Evolutionary conservation across 228 moss, liverwort and hornwort species (phyloP).

Genomic region (Sphagnum magellanicum): DNA sequence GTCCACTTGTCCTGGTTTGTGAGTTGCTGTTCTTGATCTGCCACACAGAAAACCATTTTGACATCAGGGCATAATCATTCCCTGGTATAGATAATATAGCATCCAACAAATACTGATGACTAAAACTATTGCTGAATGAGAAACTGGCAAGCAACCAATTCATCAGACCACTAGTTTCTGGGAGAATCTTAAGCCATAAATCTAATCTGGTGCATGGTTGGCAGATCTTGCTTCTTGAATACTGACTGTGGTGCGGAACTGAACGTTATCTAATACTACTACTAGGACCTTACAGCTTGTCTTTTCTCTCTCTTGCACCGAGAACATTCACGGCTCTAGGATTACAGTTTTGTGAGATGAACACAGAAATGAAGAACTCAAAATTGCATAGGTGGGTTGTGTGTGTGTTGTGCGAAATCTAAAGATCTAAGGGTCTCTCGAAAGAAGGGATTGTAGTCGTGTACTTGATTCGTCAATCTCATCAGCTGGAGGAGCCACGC

Average conservation of each 20-base stretch:
- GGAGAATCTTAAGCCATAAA: neutral
- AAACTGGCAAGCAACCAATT: neutral
- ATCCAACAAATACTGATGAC: neutral
- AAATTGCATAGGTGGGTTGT: no score
- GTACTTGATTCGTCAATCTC: conserved; percentile 91
- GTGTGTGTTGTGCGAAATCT: no score
- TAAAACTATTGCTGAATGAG: neutral
- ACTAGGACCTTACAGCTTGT: neutral
- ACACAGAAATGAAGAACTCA: neutral
- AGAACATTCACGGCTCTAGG: neutral
- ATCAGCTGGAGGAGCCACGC: conserved; percentile 76
- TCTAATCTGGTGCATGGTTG: neutral
- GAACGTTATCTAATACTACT: no score
- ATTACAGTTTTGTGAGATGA: neutral
- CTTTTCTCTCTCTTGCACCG: neutral
- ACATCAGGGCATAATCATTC: neutral
- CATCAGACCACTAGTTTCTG: neutral
- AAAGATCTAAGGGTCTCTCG: no score
- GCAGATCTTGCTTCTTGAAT: no score
- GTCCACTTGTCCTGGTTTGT: conserved; percentile 90
- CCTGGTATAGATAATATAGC: neutral
- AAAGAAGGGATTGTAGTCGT: conserved; percentile 5
- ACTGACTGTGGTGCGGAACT: no score
- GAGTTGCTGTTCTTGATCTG: conserved; percentile 81
- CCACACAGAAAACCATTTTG: conserved; percentile 6